A percentile compares a stretch with the other conserved stretches of the same genome.
phyloP scores from a whole-genome alignment of 768 basidiomycete species.

The Sporobolomyces roseus region DNA sequence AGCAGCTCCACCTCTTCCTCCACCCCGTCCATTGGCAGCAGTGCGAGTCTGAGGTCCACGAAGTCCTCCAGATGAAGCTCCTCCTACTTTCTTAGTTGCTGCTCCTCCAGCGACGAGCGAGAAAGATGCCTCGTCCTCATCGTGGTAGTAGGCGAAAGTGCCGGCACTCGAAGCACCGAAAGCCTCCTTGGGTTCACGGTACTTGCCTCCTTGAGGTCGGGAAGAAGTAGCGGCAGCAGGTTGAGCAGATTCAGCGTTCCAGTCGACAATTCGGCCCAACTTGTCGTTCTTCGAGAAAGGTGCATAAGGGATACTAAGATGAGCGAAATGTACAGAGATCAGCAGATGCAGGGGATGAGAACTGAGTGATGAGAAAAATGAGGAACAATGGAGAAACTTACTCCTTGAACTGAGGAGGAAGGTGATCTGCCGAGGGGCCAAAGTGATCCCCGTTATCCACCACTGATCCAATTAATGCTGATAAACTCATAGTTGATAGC shows the following conservation, averaged over 20 bases:
- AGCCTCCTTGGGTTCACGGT: constrained; percentile 70
- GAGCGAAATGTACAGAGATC: background rate
- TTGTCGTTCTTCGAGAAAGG: constrained; percentile 99
- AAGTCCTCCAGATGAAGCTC: constrained; percentile 39
- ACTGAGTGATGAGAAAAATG: constrained; percentile 2
- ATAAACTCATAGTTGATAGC: constrained; percentile 24
- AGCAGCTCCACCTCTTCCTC: constrained; percentile 53
- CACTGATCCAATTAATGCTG: constrained; percentile 29
- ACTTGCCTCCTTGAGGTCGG: constrained; percentile 53
- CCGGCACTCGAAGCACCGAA: constrained; percentile 86
- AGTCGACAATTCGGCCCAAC: constrained; percentile 94
- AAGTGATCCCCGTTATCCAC: constrained; percentile 40
- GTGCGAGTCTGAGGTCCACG: constrained; percentile 27
- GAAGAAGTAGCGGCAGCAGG: constrained; percentile 57
- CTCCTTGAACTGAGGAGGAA: constrained; percentile 90
- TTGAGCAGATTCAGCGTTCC: constrained; percentile 75
- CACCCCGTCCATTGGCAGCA: constrained; percentile 10
- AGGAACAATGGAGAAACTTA: constrained; percentile 45
- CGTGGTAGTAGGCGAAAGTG: constrained; percentile 95
- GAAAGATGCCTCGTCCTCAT: constrained; percentile 95
- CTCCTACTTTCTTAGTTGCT: constrained; percentile 37
- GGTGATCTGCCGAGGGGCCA: constrained; percentile 72
- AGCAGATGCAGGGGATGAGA: background rate
- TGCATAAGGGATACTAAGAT: constrained; percentile 75
- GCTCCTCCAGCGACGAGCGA: constrained; percentile 82